Conservation (phyloP, 257 asterid genomes). For the Primulina tabacum region DNA sequence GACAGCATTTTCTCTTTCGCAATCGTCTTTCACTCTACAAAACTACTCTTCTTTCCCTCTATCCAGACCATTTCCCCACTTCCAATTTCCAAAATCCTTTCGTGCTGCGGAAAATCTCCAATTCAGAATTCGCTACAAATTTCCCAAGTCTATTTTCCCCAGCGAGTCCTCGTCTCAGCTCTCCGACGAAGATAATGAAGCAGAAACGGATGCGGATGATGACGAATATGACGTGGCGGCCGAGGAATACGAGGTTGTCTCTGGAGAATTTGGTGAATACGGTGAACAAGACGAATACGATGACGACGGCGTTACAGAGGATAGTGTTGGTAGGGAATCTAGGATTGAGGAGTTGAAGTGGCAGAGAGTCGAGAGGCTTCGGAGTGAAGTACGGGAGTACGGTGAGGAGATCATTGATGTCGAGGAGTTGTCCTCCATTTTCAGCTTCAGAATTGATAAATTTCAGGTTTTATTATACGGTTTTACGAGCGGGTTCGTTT, state of each 20-base stretch:
- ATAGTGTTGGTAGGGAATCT: slow-evolving; percentile 23
- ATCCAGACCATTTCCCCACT: slow-evolving; percentile 29
- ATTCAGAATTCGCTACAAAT: slow-evolving; percentile 34
- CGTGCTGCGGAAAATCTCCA: slow-evolving; percentile 14
- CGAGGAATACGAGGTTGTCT: slow-evolving; percentile 47
- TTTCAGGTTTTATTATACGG: slow-evolving; percentile 54
- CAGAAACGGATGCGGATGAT: slow-evolving; percentile 30
- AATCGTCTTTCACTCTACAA: background rate
- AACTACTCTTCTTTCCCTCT: slow-evolving; percentile 30
- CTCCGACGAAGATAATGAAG: slow-evolving; percentile 54
- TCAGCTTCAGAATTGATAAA: slow-evolving; percentile 83
- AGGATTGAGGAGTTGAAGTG: slow-evolving; percentile 75
- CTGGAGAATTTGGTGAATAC: slow-evolving; percentile 23
- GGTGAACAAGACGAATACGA: slow-evolving; percentile 38
- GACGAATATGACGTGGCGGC: slow-evolving; percentile 58
- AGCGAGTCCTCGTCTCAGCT: slow-evolving; percentile 53
- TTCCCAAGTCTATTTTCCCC: slow-evolving; percentile 43
- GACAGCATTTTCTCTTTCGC: slow-evolving; percentile 34
- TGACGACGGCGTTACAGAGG: slow-evolving; percentile 35
- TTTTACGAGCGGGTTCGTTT: background rate
- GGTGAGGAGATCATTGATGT: slow-evolving; percentile 80
- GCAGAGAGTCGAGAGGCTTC: slow-evolving; percentile 90
- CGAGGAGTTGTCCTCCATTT: slow-evolving; percentile 83
- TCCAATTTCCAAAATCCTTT: slow-evolving; percentile 33
- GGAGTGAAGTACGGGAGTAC: slow-evolving; percentile 77